phyloP scores from a whole-genome alignment of 2,329 filamentous ascomycete genomes.

The Dactylonectria estremocensis region DNA sequence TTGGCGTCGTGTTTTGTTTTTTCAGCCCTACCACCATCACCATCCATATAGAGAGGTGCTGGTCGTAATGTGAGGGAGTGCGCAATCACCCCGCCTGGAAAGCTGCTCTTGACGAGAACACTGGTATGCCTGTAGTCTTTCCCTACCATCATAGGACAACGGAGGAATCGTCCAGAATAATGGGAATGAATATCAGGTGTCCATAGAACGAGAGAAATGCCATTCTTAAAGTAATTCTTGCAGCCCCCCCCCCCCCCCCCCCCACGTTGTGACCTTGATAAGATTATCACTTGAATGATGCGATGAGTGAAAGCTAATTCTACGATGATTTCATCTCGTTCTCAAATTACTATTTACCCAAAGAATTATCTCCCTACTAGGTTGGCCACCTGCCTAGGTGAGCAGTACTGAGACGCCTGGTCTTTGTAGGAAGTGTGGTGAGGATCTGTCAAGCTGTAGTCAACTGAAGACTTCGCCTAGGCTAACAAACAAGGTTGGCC shows the following conservation, averaged over 20 bases:
- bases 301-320: not conserved
- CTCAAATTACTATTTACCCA: conserved; percentile 21
- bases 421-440: not conserved
- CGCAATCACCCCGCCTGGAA: conserved; percentile 13
- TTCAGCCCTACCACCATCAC: conserved; percentile 18
- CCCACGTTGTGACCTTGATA: not conserved
- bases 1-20: conserved; percentile 42
- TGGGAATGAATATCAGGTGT: conserved; percentile 39
- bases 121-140: conserved; percentile 33
- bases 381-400: not conserved
- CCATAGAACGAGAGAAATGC: conserved; percentile 48
- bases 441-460: not conserved
- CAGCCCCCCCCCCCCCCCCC: not conserved
- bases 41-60: conserved; percentile 13
- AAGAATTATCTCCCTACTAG: conserved; percentile 8
- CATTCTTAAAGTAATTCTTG: conserved; percentile 35
- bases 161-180: conserved; percentile 26
- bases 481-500: not conserved
- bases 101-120: conserved; percentile 37
- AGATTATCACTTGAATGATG: not conserved
- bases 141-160: conserved; percentile 21
- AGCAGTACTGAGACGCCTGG: not conserved
- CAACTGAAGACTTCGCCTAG: not conserved
- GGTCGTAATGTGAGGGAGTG: conserved; percentile 16
- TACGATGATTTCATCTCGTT: not conserved